Percentiles rank a stretch among this genome's conserved stretches.
phyloP scores from a whole-genome alignment of 768 basidiomycete genomes.

The Exsudoporus frostii region DNA sequence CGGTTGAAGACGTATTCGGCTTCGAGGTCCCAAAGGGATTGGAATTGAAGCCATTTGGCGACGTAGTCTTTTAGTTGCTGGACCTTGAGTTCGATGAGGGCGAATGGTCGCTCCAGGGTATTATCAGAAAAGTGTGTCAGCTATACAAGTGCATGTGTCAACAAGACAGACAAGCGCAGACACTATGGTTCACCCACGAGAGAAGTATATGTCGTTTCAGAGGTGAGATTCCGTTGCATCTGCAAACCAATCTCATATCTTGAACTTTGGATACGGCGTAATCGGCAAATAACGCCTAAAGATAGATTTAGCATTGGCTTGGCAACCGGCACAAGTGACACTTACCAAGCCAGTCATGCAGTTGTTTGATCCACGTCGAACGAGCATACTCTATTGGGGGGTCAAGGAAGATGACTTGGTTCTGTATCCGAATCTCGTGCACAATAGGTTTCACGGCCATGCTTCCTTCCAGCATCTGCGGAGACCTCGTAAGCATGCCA shows the following conservation, averaged over 20 bases:
- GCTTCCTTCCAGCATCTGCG: conserved; percentile 65
- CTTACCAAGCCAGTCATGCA: conserved; percentile 86
- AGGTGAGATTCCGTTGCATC: conserved; percentile 64
- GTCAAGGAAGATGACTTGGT: conserved; percentile 98
- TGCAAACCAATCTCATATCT: conserved; percentile 96
- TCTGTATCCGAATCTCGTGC: conserved; percentile 96
- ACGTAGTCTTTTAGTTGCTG: conserved; percentile 88
- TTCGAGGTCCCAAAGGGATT: conserved; percentile 97
- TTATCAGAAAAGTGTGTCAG: conserved; percentile 71
- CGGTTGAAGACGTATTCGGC: conserved; percentile 95
- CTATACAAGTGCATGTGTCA: conserved; percentile 36
- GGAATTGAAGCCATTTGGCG: conserved; percentile 98
- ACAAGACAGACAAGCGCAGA: neutral
- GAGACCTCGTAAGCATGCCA: neutral
- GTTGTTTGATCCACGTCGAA: conserved; percentile 81
- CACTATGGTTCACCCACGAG: conserved; percentile 49
- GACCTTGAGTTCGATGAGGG: conserved; percentile 83
- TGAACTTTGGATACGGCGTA: conserved; percentile 88
- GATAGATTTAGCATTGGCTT: neutral
- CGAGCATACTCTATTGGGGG: conserved; percentile 96
- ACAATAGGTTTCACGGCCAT: conserved; percentile 83
- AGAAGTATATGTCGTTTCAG: conserved; percentile 79
- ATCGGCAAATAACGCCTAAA: conserved; percentile 79
- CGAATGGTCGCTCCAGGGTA: conserved; percentile 77
- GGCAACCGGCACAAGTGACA: neutral